Evolutionary conservation across 2,329 filamentous ascomycete genomes (phyloP), one percentile per base, ranked within the genome.

Genomic region (Trichoderma hamatum): DNA sequence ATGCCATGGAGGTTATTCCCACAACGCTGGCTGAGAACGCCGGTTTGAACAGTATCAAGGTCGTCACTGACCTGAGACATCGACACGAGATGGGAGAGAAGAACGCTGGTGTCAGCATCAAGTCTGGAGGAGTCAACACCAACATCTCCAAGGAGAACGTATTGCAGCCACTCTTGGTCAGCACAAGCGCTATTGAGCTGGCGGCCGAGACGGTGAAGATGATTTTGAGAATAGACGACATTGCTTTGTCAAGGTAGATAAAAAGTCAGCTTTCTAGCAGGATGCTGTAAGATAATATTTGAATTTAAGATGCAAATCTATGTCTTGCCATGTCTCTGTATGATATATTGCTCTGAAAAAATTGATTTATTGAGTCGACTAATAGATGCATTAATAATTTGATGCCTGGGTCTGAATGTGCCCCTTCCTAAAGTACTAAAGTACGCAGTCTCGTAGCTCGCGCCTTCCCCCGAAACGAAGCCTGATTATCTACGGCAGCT

Each of bases 161-260:
- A 67, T 85, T 99, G 78, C 96, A 99, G 84, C 96, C 96, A 21
- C 84, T 99, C 78, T 84, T 99, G 71, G 96, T 99, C 71, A 97
- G 94, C 86, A 99, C 96, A 69, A 98, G 95, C 80, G 94, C 96
- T 28, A 96, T 99, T 76, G 95, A 99, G 84, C 82, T 99, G 81
- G 96, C 96, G 34, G 94, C 95, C 9, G 96, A 99, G 87, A 99
- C 96, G 71, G 96, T 98, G 75, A 99, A 98, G 89, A 96, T 97
- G 93, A 89, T 90, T 78, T 79, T 90, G 77, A 85, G 88, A 78
- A 89, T 90, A 82, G 88, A 90, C 77, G 88, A 90, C 76, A 89
- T 90, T 81, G 86, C 86, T 60, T 80, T 90, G 78, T 88, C 84
- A 76, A 84, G 88, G 81, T 89, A 86, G 76, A 77, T 24, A 70